Evolutionary conservation across 139 green algal genomes (phyloP).

Genomic region (Deuterostichococcus epilithicus): DNA sequence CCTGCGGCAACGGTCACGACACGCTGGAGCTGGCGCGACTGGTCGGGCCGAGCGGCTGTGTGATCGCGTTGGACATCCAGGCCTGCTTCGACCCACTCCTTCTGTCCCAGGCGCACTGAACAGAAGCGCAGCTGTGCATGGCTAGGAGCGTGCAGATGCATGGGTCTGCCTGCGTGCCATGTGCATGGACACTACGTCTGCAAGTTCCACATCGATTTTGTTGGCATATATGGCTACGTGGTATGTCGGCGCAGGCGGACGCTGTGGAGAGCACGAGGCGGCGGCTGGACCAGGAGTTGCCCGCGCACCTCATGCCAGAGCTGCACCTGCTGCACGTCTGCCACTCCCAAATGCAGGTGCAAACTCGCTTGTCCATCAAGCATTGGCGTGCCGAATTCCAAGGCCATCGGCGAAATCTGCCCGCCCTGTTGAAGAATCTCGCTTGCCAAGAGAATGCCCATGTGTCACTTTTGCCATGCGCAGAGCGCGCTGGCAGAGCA

Average conservation of each 20-base stretch:
- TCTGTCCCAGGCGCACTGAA: neutral
- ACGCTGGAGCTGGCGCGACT: conserved; percentile 46
- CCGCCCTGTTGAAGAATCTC: neutral
- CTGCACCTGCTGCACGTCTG: conserved; percentile 17
- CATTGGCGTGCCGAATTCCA: neutral
- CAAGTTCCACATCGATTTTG: neutral
- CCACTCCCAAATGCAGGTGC: conserved; percentile 25
- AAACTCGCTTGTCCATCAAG: neutral
- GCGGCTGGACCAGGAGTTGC: neutral
- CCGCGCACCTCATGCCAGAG: neutral
- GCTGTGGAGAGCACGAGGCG: neutral
- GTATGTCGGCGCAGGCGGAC: conserved; percentile 10
- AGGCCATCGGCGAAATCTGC: neutral
- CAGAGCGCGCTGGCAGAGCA: conserved; percentile 7
- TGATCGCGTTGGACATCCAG: conserved; percentile 64
- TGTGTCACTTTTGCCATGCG: neutral
- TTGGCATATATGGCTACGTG: neutral
- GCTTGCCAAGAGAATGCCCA: neutral
- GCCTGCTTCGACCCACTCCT: conserved; percentile 3
- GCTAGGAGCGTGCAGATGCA: neutral
- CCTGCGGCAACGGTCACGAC: conserved; percentile 64
- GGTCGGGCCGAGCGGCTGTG: conserved; percentile 40
- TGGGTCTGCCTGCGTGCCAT: conserved; percentile 12
- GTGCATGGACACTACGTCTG: conserved; percentile 15
- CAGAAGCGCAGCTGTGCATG: neutral